Evolutionary conservation across 2,329 filamentous ascomycete species (phyloP).

Genomic region (Anisogramma anomala): DNA sequence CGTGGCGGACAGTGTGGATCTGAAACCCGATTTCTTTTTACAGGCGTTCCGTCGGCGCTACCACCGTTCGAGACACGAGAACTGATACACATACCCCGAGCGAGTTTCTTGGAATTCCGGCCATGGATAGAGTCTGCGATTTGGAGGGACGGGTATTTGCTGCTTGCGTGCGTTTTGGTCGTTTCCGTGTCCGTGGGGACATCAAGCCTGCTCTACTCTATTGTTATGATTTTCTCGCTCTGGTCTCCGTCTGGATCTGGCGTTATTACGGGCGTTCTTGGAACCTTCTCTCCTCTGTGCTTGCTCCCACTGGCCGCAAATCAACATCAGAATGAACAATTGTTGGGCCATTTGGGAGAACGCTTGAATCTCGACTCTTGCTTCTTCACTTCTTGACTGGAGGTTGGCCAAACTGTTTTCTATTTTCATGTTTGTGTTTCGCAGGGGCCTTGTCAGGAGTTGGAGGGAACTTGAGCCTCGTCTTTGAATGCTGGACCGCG

Average conservation of each 20-base stretch:
- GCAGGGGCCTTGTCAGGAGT: not conserved
- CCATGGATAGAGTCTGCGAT: constrained; percentile 9
- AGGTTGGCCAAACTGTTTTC: constrained; percentile 11
- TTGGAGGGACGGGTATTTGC: constrained; percentile 7
- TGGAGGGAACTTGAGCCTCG: constrained; percentile 6
- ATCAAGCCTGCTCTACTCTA: constrained; percentile 6
- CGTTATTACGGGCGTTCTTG: constrained; percentile 10
- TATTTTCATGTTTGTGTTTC: constrained; percentile 5
- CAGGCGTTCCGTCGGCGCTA: constrained; percentile 12
- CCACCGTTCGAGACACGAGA: constrained; percentile 9
- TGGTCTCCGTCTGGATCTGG: constrained; percentile 2
- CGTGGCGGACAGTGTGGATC: constrained; percentile 9
- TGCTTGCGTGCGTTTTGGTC: constrained; percentile 2
- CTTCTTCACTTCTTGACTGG: constrained; percentile 14
- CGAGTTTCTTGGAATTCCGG: constrained; percentile 9
- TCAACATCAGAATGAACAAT: constrained; percentile 11
- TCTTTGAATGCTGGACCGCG: constrained; percentile 9
- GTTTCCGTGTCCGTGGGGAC: constrained; percentile 10
- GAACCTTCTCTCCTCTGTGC: constrained; percentile 7
- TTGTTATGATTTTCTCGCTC: constrained; percentile 9
- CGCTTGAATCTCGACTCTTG: constrained; percentile 9
- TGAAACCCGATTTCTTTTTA: constrained; percentile 6
- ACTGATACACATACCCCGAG: constrained; percentile 7
- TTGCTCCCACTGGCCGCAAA: constrained; percentile 9
- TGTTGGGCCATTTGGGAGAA: constrained; percentile 13